Conservation (phyloP, 441 rosid genomes). For the Pelargonium australe region DNA sequence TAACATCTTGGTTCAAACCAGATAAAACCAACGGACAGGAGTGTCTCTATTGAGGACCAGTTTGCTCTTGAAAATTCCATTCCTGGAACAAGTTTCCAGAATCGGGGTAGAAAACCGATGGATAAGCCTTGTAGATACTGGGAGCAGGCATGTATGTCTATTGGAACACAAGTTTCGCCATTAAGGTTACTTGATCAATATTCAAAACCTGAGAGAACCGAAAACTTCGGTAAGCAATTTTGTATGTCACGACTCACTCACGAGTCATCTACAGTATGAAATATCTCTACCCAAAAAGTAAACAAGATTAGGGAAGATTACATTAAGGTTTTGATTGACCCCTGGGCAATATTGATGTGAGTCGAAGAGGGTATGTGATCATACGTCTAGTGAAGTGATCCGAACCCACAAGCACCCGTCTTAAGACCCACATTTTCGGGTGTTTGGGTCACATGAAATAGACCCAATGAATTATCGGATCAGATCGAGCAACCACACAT, state of each 20-base stretch:
- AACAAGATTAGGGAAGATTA: no score
- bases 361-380: no score
- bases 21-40: background rate
- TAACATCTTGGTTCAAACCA: background rate
- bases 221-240: background rate
- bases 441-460: no score
- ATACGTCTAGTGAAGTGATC: no score
- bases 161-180: background rate
- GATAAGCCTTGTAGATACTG: background rate
- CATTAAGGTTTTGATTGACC: no score
- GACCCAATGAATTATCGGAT: no score
- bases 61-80: background rate
- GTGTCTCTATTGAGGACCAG: background rate
- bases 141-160: background rate
- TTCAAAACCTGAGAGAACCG: background rate
- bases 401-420: no score
- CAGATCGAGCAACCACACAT: no score
- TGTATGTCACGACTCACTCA: background rate
- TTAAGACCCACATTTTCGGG: no score
- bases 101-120: background rate
- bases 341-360: no score
- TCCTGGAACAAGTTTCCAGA: constrained; percentile 6
- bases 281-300: no score
- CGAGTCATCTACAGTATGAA: background rate
- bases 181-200: constrained; percentile 2